phyloP scores from a whole-genome alignment of 2,329 filamentous ascomycete genomes.

The Chaetomium globosum region DNA sequence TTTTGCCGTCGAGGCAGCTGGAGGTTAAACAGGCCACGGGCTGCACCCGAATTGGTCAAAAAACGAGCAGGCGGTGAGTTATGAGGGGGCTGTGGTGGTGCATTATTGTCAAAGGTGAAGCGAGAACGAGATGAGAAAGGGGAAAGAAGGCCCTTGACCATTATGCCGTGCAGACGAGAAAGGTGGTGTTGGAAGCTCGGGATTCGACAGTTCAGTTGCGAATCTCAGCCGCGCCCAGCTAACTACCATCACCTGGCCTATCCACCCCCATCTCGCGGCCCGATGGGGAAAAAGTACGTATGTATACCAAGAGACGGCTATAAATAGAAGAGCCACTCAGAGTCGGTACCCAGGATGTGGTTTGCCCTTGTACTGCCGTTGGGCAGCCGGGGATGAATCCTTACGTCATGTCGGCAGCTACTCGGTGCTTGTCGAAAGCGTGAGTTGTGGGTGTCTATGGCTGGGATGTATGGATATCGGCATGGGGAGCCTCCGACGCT shows the following conservation, averaged over 20 bases:
- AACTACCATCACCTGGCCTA: constrained; percentile 11
- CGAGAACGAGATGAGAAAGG: background rate
- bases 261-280: constrained; percentile 1
- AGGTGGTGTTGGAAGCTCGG: background rate
- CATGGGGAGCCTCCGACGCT: background rate
- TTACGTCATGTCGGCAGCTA: constrained; percentile 2
- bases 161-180: constrained; percentile 2
- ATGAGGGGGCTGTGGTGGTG: constrained; percentile 5
- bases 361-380: constrained; percentile 9
- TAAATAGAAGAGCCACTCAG: constrained; percentile 21
- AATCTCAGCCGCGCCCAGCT: constrained; percentile 14
- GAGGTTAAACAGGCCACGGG: background rate
- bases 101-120: background rate
- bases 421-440: background rate
- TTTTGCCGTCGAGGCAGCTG: background rate
- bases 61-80: constrained; percentile 10
- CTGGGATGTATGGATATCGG: background rate
- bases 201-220: background rate
- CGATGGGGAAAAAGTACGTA: constrained; percentile 1
- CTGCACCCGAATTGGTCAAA: constrained; percentile 14
- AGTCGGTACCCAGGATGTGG: constrained; percentile 13
- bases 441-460: background rate
- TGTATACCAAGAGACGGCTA: background rate
- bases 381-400: background rate
- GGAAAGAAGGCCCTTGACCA: background rate